Base-by-base conservation (phyloP, 306 rosid species). In the Inga laurina region DNA sequence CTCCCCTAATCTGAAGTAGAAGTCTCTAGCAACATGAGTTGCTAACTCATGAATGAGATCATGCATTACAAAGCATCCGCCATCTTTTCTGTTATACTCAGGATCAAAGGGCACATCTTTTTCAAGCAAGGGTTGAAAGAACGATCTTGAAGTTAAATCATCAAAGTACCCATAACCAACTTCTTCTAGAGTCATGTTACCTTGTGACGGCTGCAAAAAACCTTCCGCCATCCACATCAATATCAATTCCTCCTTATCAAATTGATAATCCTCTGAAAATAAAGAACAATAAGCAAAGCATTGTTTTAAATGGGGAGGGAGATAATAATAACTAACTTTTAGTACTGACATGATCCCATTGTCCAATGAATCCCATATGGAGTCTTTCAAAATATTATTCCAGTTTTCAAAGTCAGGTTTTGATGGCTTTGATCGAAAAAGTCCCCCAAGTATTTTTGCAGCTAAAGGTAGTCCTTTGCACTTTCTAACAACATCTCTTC, bases 381-480 rank as follows among this genome's bases (percentile, higher is more conserved):
- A 35, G 39, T 45, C 65, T 2, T 27, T 56, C 7, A 80, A 7
- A 49, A 83, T 34, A 18, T 0, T 7, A 19, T 44, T n/a, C 82
- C 84, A 86, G 24, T 7, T 1, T 19, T 54, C 24, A 54, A 54
- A 4, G 3, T 43, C 10, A 16, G 6, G 54, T 30, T 71, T 76
- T 6, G 79, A 6, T 2, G 6, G 54, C 39, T 71, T 76, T 6
- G 79, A 6, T 2, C 77, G 59, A 5, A 80, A 27, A 27, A 75
- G 80, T 16, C 86, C 84, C 34, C 83, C 83, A 48, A 72, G 44
- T 1, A 68, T 10, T 77, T 73, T 71, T 22, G 74, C 75, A 0
- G 87, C 87, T 18, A 87, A 30, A 0, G 83, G 89, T 11, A 54
- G 8, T 19, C 62, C 24, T 19, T 54, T 54, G 8, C 62, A 54